phyloP scores from a whole-genome alignment of 2,329 filamentous ascomycete species.

The Beauveria varroae region DNA sequence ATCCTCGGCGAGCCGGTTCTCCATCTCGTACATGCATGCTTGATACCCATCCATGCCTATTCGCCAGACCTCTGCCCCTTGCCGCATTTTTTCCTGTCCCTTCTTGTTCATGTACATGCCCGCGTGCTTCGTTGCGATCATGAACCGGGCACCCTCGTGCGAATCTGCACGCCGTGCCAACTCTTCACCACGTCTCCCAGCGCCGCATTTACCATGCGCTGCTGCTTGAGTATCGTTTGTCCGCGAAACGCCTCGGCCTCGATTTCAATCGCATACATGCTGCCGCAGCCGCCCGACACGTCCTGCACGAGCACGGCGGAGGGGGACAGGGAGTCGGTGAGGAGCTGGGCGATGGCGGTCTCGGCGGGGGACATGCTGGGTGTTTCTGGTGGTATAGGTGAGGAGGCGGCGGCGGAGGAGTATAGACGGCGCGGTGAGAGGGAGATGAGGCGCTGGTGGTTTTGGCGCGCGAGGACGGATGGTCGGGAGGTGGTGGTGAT shows the following conservation, averaged over 20 bases:
- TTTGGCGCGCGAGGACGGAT: background rate
- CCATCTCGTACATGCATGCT: too few species aligned
- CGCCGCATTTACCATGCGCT: conserved; percentile 69
- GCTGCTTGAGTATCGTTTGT: conserved; percentile 68
- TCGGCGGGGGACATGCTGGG: conserved; percentile 42
- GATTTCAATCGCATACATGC: conserved; percentile 81
- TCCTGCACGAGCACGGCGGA: conserved; percentile 61
- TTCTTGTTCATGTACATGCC: too few species aligned
- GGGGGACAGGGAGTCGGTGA: conserved; percentile 40
- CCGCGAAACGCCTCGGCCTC: conserved; percentile 65
- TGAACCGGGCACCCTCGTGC: conserved; percentile 47
- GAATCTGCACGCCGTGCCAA: conserved; percentile 79
- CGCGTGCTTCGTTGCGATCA: background rate
- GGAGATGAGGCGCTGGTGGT: background rate
- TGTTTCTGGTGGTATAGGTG: background rate
- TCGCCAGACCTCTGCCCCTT: too few species aligned
- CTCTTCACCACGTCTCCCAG: conserved; percentile 68
- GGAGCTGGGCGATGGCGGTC: conserved; percentile 48
- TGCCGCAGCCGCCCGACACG: conserved; percentile 75
- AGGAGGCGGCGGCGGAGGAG: background rate
- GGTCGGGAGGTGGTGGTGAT: background rate
- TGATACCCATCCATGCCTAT: too few species aligned
- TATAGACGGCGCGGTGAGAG: background rate
- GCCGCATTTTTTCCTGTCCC: too few species aligned
- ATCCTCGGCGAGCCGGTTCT: too few species aligned